Conservation (phyloP, 1,139 yeast genomes). For the Lodderomyces parapsilosis region DNA sequence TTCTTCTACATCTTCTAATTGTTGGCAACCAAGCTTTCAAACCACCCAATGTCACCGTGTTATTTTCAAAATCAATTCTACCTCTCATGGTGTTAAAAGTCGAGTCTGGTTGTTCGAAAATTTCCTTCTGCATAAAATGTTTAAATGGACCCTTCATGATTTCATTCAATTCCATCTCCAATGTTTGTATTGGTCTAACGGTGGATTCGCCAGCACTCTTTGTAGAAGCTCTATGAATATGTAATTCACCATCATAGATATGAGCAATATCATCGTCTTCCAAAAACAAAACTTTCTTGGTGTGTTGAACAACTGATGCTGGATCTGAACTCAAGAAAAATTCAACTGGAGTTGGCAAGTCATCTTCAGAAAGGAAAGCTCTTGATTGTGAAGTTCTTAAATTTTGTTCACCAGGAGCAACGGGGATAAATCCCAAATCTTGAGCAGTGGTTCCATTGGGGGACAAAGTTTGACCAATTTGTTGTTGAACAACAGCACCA, state of each 20-base stretch:
- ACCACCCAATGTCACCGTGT: conserved; percentile 84
- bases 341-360: conserved; percentile 91
- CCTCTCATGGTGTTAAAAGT: conserved; percentile 99
- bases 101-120: conserved; percentile 97
- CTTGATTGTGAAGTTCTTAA: conserved; percentile 90
- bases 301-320: conserved; percentile 95
- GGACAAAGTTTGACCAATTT: conserved; percentile 11
- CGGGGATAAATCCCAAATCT: conserved; percentile 34
- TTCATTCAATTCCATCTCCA: conserved; percentile 95
- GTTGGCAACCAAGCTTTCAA: conserved; percentile 81
- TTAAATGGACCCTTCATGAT: conserved; percentile 97
- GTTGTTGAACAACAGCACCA: conserved; percentile 17
- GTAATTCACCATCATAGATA: conserved; percentile 96
- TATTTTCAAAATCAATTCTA: conserved; percentile 87
- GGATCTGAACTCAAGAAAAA: conserved; percentile 97
- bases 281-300: conserved; percentile 91
- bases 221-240: conserved; percentile 87
- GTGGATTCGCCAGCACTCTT: conserved; percentile 89
- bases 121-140: conserved; percentile 99
- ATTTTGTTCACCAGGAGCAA: conserved; percentile 47
- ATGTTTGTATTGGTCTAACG: conserved; percentile 91
- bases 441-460: conserved; percentile 10
- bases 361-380: conserved; percentile 89
- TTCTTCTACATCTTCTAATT: conserved; percentile 90
- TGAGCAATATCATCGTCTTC: conserved; percentile 99